Base-by-base conservation (phyloP, 495 filamentous ascomycete genomes). In the Hypoxylon fuscum region DNA sequence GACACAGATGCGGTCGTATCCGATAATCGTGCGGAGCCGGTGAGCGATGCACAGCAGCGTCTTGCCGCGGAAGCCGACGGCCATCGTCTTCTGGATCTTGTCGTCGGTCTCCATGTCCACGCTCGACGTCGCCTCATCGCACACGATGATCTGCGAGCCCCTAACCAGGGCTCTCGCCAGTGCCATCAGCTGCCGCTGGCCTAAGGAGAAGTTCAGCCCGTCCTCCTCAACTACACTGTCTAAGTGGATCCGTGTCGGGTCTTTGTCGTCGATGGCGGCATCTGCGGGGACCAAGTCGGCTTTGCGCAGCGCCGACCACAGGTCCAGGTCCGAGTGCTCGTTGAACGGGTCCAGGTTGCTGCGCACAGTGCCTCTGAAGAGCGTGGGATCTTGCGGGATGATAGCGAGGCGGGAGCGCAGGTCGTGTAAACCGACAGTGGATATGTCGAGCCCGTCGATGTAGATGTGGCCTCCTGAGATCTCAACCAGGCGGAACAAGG, bases 51-150 rank as follows among this genome's bases (percentile, higher is more conserved):
- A 96, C 44, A 98, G 78, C 55, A 98, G 70, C 35, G 94, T 98
- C 81, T 89, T 91, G 34, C 93, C 95, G 55, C 84, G 81, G 77
- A 98, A 98, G 0, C 89, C 95, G 12, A 84, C 82, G 1, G 90
- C 88, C 74, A 98, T 97, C 5, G 94, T 96, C 38, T 79, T 77
- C 77, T 98, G 95, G 73, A 98, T 97, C 82, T 93, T 93, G 75
- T 90, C 86, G 63, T 98, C 94, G 9, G 95, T 98, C 72, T 96
- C 94, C 76, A 97, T 93, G 74, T 98, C 94, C 4, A 98, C 93
- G 3, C 85, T 89, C 3, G 87, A 91, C 0, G 94, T 98, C 0
- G 95, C 94, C 75, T 97, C 95, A 77, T 98, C 94, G 74, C 92
- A 96, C 44, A 98, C 87, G 66, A 97, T 97, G 75, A 97, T 97